Conservation (phyloP, 2,329 filamentous ascomycete species). For the Orbilia blumenaviensis region DNA sequence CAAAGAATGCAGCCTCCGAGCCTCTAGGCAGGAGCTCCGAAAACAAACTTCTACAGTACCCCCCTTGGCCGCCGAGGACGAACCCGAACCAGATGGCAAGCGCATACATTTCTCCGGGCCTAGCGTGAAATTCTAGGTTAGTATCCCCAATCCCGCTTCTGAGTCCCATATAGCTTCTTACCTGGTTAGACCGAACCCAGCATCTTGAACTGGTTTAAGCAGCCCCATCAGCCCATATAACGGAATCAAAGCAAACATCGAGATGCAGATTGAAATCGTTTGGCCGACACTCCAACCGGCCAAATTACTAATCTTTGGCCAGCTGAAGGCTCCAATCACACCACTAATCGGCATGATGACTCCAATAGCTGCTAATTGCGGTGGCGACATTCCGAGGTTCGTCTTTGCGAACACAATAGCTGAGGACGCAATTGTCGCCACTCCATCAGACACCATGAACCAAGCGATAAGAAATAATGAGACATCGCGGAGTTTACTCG, state of each 20-base stretch:
- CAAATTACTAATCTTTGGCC: slow-evolving; percentile 78
- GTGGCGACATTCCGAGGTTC: slow-evolving; percentile 83
- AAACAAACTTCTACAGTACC: slow-evolving; percentile 90
- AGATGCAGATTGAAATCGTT: slow-evolving; percentile 91
- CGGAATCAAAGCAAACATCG: slow-evolving; percentile 89
- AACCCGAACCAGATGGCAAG: slow-evolving; percentile 90
- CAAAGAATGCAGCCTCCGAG: slow-evolving; percentile 94
- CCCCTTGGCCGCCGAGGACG: slow-evolving; percentile 89
- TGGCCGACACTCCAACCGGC: slow-evolving; percentile 79
- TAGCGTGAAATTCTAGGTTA: neutral
- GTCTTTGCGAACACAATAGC: slow-evolving; percentile 97
- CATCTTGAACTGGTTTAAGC: slow-evolving; percentile 76
- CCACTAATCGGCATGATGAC: slow-evolving; percentile 87
- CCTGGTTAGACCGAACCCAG: slow-evolving; percentile 76
- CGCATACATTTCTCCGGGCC: slow-evolving; percentile 96
- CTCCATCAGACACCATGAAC: slow-evolving; percentile 93
- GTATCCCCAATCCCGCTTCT: neutral
- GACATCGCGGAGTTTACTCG: slow-evolving; percentile 76
- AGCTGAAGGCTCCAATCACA: slow-evolving; percentile 86
- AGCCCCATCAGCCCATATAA: slow-evolving; percentile 90
- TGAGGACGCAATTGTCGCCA: slow-evolving; percentile 92
- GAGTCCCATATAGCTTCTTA: neutral
- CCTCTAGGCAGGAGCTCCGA: slow-evolving; percentile 93
- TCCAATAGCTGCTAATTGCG: slow-evolving; percentile 88
- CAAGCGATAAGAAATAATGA: slow-evolving; percentile 83